Base-by-base conservation (phyloP, 2,329 filamentous ascomycete species). In the Knoxdaviesia capensis region DNA sequence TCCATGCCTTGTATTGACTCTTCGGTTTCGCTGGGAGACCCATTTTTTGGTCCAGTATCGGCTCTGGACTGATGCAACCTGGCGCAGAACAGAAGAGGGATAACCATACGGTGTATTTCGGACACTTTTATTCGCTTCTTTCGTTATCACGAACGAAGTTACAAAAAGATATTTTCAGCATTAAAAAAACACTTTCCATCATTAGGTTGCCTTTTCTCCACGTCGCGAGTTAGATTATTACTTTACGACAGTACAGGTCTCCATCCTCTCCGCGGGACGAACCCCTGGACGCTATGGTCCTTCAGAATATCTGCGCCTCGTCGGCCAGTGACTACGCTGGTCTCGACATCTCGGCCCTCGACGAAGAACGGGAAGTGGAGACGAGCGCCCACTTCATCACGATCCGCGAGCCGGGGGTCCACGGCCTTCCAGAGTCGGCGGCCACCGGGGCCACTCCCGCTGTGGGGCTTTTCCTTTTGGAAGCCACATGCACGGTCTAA, bases 241-340 rank as follows among this genome's bases (percentile, higher is more conserved):
- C 9, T 6, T 54, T 47, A 62, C 28, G 58, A 59, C 43, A 67
- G 39, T 3, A 66, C 56, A 4, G 64, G 57, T 36, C 50, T 64
- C 77, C 77, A 82, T 5, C 74, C 74, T 51, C 67, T 71, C 42
- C 77, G 61, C 5, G 64, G 63, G 5, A 68, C 53, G 52, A 71
- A 81, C 1, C 62, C 64, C 20, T 59, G 52, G 2, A 81, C 70
- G 0, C 66, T 66, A 49, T 80, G 74, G 48, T 82, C 75, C 28
- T 51, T 54, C 39, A 83, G 59, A 3, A 81, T 65, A 29, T 82
- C 74, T 5, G 52, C 56, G 2, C 69, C 74, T 7, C 61, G 58
- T 41, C 77, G 61, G 1, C 74, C 75, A 2, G 77, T 83, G 3
- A 83, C 63, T 3, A 81, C 59, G 51, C 77, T 83, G n/a, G 66